These are phyloP conservation scores for Eutypa lata DNA, from an alignment of 2,329 filamentous ascomycete genomes.

Conservation along the genomic window DNA sequence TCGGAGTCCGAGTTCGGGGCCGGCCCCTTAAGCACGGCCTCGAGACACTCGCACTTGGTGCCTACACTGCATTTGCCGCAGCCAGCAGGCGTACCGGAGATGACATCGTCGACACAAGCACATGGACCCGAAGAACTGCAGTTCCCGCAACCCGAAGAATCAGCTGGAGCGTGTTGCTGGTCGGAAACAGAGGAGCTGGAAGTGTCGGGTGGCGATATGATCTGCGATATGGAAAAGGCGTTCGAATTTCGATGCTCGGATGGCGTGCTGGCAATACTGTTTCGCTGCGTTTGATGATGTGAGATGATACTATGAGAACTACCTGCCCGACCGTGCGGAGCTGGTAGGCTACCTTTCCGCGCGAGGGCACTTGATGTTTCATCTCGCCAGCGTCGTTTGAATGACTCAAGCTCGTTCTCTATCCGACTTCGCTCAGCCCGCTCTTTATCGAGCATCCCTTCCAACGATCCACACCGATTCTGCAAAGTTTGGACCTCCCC, in stretches of 20 bases:
- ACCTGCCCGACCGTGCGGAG: constrained; percentile 15
- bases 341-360: constrained; percentile 24
- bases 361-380: constrained; percentile 21
- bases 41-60: constrained; percentile 61
- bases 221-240: constrained; percentile 55
- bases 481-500: constrained; percentile 64
- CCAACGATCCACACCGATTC: constrained; percentile 58
- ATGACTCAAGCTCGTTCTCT: constrained; percentile 24
- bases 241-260: constrained; percentile 28
- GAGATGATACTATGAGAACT: constrained; percentile 13
- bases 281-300: constrained; percentile 24
- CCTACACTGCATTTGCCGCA: constrained; percentile 66
- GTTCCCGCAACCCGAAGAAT: constrained; percentile 49
- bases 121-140: constrained; percentile 53
- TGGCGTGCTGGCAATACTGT: constrained; percentile 22
- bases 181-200: constrained; percentile 19
- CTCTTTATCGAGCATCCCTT: constrained; percentile 61
- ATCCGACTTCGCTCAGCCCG: constrained; percentile 43
- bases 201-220: constrained; percentile 51
- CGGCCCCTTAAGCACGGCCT: constrained; percentile 37
- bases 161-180: constrained; percentile 30
- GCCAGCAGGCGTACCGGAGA: constrained; percentile 51
- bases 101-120: constrained; percentile 57
- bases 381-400: constrained; percentile 21
- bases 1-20: constrained; percentile 31